phyloP scores from a whole-genome alignment of 306 rosid genomes.

The Cucurbita argyrosperma region DNA sequence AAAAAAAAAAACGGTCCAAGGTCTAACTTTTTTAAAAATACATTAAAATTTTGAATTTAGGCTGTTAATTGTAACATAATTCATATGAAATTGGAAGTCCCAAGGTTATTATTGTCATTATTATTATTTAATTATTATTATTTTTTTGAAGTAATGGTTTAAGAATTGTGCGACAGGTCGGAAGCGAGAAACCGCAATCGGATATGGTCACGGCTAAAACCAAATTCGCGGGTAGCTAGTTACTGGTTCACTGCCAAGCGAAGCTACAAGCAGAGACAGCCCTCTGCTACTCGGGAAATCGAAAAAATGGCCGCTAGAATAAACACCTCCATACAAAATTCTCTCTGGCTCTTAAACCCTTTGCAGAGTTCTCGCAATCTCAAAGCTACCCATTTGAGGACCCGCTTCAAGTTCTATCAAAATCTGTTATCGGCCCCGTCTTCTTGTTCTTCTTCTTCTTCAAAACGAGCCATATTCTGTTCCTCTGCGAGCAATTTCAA shows the following conservation, averaged over 20 bases:
- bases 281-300: not conserved
- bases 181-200: too few relatives aligned
- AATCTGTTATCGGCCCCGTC: not conserved
- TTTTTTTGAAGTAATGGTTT: too few relatives aligned
- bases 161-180: too few relatives aligned
- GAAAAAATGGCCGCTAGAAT: conserved; percentile 27
- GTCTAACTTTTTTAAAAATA: too few relatives aligned
- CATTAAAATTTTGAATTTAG: too few relatives aligned
- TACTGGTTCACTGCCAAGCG: not conserved
- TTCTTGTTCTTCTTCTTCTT: not conserved
- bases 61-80: too few relatives aligned
- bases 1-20: too few relatives aligned
- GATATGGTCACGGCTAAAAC: not conserved
- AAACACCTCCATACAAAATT: conserved; percentile 37
- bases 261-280: not conserved
- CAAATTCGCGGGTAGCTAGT: not conserved
- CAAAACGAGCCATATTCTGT: conserved; percentile 30
- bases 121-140: too few relatives aligned
- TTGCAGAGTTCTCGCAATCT: conserved; percentile 22
- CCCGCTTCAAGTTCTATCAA: conserved; percentile 25
- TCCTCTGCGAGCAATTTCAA: conserved; percentile 11
- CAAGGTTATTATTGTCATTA: too few relatives aligned
- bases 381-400: conserved; percentile 21
- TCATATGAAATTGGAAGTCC: too few relatives aligned
- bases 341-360: conserved; percentile 38